Base-by-base conservation (phyloP, 768 basidiomycete genomes). In the Lactarius trivialis region DNA sequence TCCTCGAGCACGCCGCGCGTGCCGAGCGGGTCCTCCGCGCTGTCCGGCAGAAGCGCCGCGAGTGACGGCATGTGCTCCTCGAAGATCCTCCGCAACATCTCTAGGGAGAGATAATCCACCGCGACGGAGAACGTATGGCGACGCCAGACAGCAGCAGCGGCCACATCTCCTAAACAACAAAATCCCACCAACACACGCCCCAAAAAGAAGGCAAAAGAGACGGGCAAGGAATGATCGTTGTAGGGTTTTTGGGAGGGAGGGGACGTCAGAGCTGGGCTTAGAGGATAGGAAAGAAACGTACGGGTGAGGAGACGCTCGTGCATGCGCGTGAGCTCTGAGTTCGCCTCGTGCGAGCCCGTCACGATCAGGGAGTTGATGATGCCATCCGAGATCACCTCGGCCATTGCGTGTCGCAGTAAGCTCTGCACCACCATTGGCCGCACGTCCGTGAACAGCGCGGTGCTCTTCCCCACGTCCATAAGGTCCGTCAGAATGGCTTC, bases 121-220 rank as follows among this genome's bases (percentile, higher is more conserved):
- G 91, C 89, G 0, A 91, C 91, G 15, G 88, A 86, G 74, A 92
- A 93, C 3, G 91, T 93, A 70, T 93, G 91, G 11, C 90, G 83
- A 30, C 92, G 83, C 92, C 92, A 94, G 26, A 94, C 91, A 48
- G 83, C 82, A 0, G 92, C 92, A 15, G 94, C 89, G 6, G 89
- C 85, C 9, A 91, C 85, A 69, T 93, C 89, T 55, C 89, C 90
- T 93, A 21, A 37, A n/a, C n/a, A 12, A n/a, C n/a, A 43, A n/a
- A 43, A 36, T 1, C 4, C 36, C 2, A n/a, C n/a, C n/a, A 45
- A 24, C 4, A 24, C 7, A 19, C 15, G 19, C 19, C 17, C 19
- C 28, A 24, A 7, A n/a, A n/a, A n/a, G n/a, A n/a, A n/a, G n/a
- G n/a, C n/a, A n/a, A n/a, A n/a, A n/a, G n/a, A n/a, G n/a, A n/a